phyloP scores from a whole-genome alignment of 768 basidiomycete genomes.

The Psilocybe sp. region DNA sequence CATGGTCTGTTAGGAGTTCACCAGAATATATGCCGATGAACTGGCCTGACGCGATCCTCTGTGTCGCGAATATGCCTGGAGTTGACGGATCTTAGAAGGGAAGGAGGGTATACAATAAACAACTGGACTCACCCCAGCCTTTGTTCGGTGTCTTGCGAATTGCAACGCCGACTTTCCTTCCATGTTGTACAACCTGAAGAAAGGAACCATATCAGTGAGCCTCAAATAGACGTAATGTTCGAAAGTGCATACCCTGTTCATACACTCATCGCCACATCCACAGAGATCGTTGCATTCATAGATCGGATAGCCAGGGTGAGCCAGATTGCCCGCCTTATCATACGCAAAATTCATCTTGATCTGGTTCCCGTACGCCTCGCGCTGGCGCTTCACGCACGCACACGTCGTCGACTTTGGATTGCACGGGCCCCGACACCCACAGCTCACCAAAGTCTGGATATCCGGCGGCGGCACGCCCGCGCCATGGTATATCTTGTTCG shows the following conservation, averaged over 20 bases:
- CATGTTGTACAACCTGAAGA: constrained; percentile 77
- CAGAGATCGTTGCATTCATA: constrained; percentile 88
- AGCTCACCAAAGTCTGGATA: constrained; percentile 54
- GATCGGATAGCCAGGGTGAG: constrained; percentile 53
- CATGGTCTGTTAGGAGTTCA: constrained; percentile 70
- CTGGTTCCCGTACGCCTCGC: constrained; percentile 28
- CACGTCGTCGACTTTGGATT: constrained; percentile 74
- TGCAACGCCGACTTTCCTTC: constrained; percentile 58
- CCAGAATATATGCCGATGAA: constrained; percentile 87
- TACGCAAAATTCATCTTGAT: constrained; percentile 61
- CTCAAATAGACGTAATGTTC: background rate
- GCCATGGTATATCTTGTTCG: constrained; percentile 77
- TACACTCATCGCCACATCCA: constrained; percentile 76
- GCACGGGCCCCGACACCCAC: constrained; percentile 74
- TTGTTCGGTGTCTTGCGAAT: constrained; percentile 73
- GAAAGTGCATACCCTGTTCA: constrained; percentile 62
- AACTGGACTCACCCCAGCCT: constrained; percentile 71
- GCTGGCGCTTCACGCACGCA: constrained; percentile 62
- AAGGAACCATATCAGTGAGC: background rate
- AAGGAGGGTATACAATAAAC: background rate
- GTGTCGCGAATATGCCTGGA: constrained; percentile 68
- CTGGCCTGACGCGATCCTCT: constrained; percentile 62
- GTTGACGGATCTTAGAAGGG: background rate
- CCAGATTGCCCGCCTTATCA: constrained; percentile 56
- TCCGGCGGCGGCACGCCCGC: constrained; percentile 69